These are phyloP conservation scores for Ophiostoma ulmi DNA, from an alignment of 2,329 filamentous ascomycete genomes.

Conservation along the genomic window DNA sequence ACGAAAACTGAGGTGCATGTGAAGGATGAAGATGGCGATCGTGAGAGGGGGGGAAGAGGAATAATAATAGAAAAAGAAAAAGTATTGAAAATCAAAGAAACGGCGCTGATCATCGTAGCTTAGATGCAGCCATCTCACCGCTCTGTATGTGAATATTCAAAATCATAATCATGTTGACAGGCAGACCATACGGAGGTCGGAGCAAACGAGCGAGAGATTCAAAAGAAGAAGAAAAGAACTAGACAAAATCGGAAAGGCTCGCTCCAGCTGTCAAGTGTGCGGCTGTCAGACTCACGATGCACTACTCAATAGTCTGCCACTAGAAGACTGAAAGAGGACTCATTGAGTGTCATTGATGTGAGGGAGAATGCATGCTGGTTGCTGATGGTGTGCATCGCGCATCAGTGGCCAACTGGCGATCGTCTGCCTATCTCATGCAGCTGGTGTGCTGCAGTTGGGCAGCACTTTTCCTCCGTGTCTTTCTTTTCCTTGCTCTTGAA, in stretches of 20 bases:
- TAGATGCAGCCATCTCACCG: conserved; percentile 12
- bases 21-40: neutral
- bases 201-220: neutral
- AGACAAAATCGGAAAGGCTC: neutral
- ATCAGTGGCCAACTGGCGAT: conserved; percentile 3
- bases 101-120: neutral
- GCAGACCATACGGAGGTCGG: neutral
- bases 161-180: neutral
- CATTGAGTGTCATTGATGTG: neutral
- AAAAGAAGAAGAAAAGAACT: neutral
- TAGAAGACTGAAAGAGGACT: conserved; percentile 1
- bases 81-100: neutral
- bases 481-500: neutral
- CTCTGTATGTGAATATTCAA: neutral
- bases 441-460: neutral
- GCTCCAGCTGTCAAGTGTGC: neutral
- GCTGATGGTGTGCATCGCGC: conserved; percentile 3
- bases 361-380: neutral
- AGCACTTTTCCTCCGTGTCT: neutral
- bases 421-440: conserved; percentile 3
- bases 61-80: conserved; percentile 9
- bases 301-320: conserved; percentile 4
- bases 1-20: neutral
- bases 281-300: neutral
- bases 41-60: neutral